Conservation (phyloP, 2,329 filamentous ascomycete species). For the Hysterium pulicare region DNA sequence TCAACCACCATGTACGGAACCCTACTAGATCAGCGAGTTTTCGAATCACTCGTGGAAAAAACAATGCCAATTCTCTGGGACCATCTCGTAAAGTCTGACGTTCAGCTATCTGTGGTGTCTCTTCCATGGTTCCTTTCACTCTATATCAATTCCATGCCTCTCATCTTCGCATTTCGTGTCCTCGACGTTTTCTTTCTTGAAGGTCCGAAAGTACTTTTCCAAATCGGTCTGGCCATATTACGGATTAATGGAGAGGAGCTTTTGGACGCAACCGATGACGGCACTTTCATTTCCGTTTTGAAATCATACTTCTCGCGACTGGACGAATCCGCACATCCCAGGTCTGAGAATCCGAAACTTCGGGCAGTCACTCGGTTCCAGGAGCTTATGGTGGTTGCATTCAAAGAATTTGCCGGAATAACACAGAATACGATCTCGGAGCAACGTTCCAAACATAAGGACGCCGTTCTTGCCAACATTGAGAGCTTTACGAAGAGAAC, state of each 20-base stretch:
- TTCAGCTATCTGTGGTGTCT: conserved; percentile 95
- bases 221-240: conserved; percentile 93
- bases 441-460: conserved; percentile 86
- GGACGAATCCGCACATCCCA: conserved; percentile 93
- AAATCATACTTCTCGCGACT: conserved; percentile 92
- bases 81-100: conserved; percentile 92
- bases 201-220: conserved; percentile 94
- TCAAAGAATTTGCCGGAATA: conserved; percentile 95
- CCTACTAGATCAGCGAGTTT: conserved; percentile 91
- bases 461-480: conserved; percentile 89
- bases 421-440: conserved; percentile 91
- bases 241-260: conserved; percentile 96
- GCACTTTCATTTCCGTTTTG: conserved; percentile 91
- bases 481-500: conserved; percentile 97
- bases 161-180: conserved; percentile 95
- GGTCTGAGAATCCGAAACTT: conserved; percentile 91
- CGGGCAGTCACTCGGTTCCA: conserved; percentile 94
- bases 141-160: conserved; percentile 99
- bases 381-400: conserved; percentile 97
- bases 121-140: conserved; percentile 96
- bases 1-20: conserved; percentile 99
- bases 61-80: conserved; percentile 99
- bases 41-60: conserved; percentile 96
- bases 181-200: conserved; percentile 98
- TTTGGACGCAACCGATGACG: conserved; percentile 88